Evolutionary conservation across 768 basidiomycete species (phyloP), one percentile per base, ranked within the genome.

Genomic region (Gyrodon lividus): DNA sequence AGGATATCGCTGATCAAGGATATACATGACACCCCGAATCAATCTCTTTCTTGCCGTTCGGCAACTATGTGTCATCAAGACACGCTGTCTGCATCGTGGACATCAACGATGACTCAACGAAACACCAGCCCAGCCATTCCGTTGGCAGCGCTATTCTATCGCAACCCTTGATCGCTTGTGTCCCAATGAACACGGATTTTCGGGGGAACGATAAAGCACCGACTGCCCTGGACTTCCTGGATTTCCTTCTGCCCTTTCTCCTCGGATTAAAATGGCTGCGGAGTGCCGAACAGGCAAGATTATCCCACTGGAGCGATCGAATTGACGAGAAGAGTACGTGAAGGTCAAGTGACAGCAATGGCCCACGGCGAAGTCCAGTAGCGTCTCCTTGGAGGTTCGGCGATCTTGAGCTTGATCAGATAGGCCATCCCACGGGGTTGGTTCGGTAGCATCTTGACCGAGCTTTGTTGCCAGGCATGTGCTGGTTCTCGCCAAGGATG

Each of bases 71-170:
- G 40, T 26, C 41, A 38, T 41, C 37, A 54, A 20, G 46, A 48
- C 50, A 50, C 16, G 46, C 31, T 43, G 48, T 28, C 37, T 14
- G 31, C 40, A 35, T 22, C 41, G 37, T 42, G 35, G 50, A 54
- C 57, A 55, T 49, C 55, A 60, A 43, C 51, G 35, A 37, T 17
- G 35, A 19, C 44, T 28, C 19, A 34, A 38, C 53, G 33, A 31
- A 33, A 38, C 44, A 33, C 4, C 35, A 37, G 2, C n/a, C 26
- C 42, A 44, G 48, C n/a, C 49, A 28, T 47, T 24, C 26, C 33
- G 22, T 23, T 33, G 31, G 55, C n/a, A 23, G 51, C 33, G 38
- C 35, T 33, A 54, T 47, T 39, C 24, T 24, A 24, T 45, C 34
- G 40, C 46, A n/a, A 37, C 16, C 35, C 35, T 37, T n/a, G 17